Evolutionary conservation across 225 moss, liverwort and hornwort genomes (phyloP).

Genomic region (Climacium dendroides): DNA sequence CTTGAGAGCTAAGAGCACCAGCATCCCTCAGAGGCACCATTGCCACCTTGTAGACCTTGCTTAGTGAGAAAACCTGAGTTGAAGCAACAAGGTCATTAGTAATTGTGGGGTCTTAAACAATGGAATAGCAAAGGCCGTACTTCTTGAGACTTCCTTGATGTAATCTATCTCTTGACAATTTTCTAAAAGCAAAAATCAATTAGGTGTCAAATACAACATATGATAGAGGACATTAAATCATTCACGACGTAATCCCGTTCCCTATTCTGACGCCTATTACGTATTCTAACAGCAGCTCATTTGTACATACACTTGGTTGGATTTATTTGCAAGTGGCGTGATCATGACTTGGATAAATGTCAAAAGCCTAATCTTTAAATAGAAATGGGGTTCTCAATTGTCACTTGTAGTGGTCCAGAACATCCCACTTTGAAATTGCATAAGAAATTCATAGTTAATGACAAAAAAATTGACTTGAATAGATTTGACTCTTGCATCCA

Average conservation of each 20-base stretch:
- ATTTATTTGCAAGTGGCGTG: too few relatives aligned
- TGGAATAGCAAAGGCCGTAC: neutral
- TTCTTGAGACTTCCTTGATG: neutral
- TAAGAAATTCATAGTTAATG: neutral
- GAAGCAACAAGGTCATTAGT: neutral
- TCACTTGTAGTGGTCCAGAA: neutral
- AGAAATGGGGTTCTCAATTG: neutral
- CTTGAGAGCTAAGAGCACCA: neutral
- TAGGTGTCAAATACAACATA: neutral
- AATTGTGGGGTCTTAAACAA: neutral
- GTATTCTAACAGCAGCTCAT: neutral
- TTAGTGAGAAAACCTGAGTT: neutral
- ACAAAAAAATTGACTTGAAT: neutral
- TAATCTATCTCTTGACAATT: neutral
- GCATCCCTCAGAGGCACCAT: neutral
- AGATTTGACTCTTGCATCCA: too few relatives aligned
- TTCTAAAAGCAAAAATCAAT: neutral
- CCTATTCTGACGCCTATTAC: neutral
- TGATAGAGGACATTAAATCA: neutral
- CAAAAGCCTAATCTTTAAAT: neutral
- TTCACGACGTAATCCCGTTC: neutral
- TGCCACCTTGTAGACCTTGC: neutral
- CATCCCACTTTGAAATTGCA: neutral
- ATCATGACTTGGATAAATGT: neutral
- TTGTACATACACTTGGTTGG: neutral